Evolutionary conservation across 805 yeast genomes (phyloP).

Genomic region (Millerago galiae): DNA sequence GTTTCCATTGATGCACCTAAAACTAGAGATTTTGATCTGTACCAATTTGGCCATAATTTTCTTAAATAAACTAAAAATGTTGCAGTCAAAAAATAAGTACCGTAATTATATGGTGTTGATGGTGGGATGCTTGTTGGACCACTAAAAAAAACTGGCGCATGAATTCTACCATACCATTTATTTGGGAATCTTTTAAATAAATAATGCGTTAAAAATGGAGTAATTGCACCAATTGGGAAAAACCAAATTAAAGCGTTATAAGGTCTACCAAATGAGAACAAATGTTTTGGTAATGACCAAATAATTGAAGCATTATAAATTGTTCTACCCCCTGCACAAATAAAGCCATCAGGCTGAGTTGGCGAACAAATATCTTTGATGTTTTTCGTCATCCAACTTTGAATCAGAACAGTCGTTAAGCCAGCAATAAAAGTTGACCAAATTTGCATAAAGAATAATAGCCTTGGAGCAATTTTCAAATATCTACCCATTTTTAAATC

Average conservation of each 20-base stretch:
- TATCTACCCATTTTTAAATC: slow-evolving; percentile 54
- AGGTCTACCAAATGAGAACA: slow-evolving; percentile 41
- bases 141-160: slow-evolving; percentile 59
- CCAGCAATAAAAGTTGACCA: slow-evolving; percentile 34
- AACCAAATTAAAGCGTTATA: slow-evolving; percentile 52
- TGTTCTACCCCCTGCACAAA: slow-evolving; percentile 35
- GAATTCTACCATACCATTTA: slow-evolving; percentile 32
- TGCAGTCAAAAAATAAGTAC: slow-evolving; percentile 43
- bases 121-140: slow-evolving; percentile 66
- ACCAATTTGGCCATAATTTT: slow-evolving; percentile 45
- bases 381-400: slow-evolving; percentile 35
- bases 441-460: slow-evolving; percentile 42
- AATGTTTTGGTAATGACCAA: slow-evolving; percentile 47
- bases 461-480: slow-evolving; percentile 50
- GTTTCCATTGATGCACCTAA: slow-evolving; percentile 57
- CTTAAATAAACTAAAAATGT: slow-evolving; percentile 39
- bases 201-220: slow-evolving; percentile 30
- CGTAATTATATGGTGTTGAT: slow-evolving; percentile 64
- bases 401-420: slow-evolving; percentile 32
- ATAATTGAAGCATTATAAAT: slow-evolving; percentile 46
- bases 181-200: slow-evolving; percentile 25
- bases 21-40: slow-evolving; percentile 54
- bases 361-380: slow-evolving; percentile 33
- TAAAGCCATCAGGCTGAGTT: slow-evolving; percentile 36
- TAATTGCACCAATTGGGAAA: slow-evolving; percentile 43